Evolutionary conservation across 768 basidiomycete genomes (phyloP).

Genomic region (Collybia sp.): DNA sequence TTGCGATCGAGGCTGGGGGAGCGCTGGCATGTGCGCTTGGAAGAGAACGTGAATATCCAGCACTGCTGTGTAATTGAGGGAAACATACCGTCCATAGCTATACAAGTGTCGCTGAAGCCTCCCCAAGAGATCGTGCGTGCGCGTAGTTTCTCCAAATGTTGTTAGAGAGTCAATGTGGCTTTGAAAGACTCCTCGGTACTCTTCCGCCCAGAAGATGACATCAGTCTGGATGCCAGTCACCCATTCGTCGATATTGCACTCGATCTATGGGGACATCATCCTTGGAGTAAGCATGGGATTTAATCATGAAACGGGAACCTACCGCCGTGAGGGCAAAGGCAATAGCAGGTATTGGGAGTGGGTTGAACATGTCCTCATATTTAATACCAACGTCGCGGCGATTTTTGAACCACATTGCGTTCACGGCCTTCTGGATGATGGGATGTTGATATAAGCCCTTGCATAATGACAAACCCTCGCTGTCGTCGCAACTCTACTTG

Average conservation of each 20-base stretch:
- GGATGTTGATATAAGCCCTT: conserved; percentile 18
- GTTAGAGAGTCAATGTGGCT: neutral
- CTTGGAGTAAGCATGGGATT: neutral
- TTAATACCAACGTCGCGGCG: conserved; percentile 16
- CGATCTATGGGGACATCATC: too few relatives aligned
- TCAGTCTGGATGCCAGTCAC: neutral
- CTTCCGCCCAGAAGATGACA: neutral
- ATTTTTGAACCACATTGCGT: conserved; percentile 21
- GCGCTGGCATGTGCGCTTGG: neutral
- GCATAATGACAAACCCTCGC: neutral
- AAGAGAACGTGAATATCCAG: neutral
- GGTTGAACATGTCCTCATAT: conserved; percentile 15
- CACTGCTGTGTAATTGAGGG: neutral
- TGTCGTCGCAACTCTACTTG: neutral
- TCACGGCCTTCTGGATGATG: conserved; percentile 17
- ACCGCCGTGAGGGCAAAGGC: conserved; percentile 9
- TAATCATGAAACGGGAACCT: neutral
- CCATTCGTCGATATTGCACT: conserved; percentile 6
- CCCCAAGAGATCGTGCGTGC: neutral
- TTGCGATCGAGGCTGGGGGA: neutral
- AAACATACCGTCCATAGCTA: conserved; percentile 3
- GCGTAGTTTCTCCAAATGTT: neutral
- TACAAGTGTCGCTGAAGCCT: conserved; percentile 1
- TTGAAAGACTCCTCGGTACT: neutral
- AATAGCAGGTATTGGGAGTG: conserved; percentile 8